Percentiles rank a stretch among this genome's conserved stretches.
Evolutionary conservation across 2,329 filamentous ascomycete genomes (phyloP).

Genomic region (Monosporascus sp.): DNA sequence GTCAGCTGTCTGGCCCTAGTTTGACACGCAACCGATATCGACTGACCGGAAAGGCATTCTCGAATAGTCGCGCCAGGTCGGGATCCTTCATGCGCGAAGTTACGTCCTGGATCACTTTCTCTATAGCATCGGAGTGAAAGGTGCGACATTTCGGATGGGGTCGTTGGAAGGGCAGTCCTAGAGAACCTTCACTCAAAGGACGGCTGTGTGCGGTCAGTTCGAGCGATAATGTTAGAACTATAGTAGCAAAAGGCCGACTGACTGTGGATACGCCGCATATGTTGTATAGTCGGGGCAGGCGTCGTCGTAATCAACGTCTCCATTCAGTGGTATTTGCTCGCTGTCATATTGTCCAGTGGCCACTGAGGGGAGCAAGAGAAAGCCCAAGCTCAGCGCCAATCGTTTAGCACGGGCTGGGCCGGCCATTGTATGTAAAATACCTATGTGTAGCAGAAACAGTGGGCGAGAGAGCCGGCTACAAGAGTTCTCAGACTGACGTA

Average conservation of each 20-base stretch:
- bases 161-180: constrained; percentile 79
- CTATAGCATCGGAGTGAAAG: constrained; percentile 80
- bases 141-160: constrained; percentile 79
- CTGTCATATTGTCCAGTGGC: constrained; percentile 18
- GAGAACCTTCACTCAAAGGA: constrained; percentile 73
- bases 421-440: too few species aligned
- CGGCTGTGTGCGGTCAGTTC: constrained; percentile 42
- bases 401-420: too few species aligned
- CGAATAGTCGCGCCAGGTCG: constrained; percentile 86
- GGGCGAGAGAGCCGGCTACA: too few species aligned
- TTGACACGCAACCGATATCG: neutral
- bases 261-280: constrained; percentile 57
- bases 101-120: constrained; percentile 80
- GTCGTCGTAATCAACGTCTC: constrained; percentile 27
- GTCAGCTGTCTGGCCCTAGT: constrained; percentile 5
- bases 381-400: neutral
- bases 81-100: constrained; percentile 74
- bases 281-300: constrained; percentile 61
- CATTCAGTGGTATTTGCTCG: constrained; percentile 27
- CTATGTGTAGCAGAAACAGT: too few species aligned
- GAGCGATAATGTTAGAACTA: constrained; percentile 4
- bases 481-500: too few species aligned
- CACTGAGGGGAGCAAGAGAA: constrained; percentile 5
- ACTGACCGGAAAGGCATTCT: constrained; percentile 76
- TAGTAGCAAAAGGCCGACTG: constrained; percentile 23